Conservation (phyloP, 441 rosid species). For the Euphorbia celastroides region DNA sequence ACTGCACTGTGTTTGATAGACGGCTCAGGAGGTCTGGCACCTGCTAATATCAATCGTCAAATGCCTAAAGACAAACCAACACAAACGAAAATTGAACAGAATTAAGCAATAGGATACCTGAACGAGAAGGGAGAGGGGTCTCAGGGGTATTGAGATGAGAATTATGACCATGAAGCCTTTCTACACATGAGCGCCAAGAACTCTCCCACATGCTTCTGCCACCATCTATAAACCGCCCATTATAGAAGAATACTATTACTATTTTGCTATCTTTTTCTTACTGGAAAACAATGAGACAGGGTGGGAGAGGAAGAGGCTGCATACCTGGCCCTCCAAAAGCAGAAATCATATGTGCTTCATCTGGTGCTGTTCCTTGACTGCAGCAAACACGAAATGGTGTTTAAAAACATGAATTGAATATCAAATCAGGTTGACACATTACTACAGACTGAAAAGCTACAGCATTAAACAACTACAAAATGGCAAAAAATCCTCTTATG, state of each 20-base stretch:
- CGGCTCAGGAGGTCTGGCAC: conserved; percentile 48
- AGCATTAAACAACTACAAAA: not conserved
- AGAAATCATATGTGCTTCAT: conserved; percentile 94
- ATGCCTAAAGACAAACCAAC: conserved; percentile 15
- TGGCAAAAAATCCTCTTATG: not conserved
- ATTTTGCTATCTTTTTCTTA: not conserved
- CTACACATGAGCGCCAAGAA: conserved; percentile 65
- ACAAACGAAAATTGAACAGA: conserved; percentile 13
- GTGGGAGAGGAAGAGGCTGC: conserved; percentile 18
- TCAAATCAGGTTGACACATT: not conserved
- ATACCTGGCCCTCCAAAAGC: conserved; percentile 96
- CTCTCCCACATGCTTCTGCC: conserved; percentile 86
- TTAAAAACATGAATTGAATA: conserved; percentile 7
- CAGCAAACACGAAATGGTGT: conserved; percentile 26
- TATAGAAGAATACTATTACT: conserved; percentile 21
- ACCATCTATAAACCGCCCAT: conserved; percentile 49
- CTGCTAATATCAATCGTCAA: conserved; percentile 26
- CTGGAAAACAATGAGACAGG: conserved; percentile 3
- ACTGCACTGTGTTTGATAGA: conserved; percentile 41
- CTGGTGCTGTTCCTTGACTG: conserved; percentile 93
- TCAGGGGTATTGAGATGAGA: conserved; percentile 43
- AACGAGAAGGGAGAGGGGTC: conserved; percentile 62
- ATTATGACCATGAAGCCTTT: conserved; percentile 57
- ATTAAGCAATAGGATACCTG: conserved; percentile 41
- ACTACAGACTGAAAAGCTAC: conserved; percentile 1